Percentiles rank a stretch among this genome's conserved stretches.
Conservation (phyloP, 2,329 filamentous ascomycete genomes). For the Phoma herbarum region DNA sequence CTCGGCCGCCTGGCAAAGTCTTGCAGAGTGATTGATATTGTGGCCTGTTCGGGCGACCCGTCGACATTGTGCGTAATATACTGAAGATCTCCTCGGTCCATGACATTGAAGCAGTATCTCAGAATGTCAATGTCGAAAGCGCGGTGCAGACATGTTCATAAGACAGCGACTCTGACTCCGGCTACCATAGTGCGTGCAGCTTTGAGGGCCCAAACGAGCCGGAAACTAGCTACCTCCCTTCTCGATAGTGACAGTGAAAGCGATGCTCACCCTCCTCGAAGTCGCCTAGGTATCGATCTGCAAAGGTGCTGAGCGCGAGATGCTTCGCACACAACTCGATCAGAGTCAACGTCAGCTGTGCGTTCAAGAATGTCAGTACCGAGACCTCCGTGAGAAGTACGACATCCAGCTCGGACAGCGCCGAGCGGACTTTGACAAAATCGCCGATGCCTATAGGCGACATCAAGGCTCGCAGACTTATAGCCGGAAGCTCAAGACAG, state of each 20-base stretch:
- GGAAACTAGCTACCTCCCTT: background rate
- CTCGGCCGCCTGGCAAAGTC: no score
- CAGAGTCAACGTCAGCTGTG: background rate
- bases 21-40: no score
- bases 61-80: no score
- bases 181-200: background rate
- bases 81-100: no score
- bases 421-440: background rate
- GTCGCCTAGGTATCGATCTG: background rate
- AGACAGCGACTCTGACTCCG: background rate
- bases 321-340: background rate
- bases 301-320: background rate
- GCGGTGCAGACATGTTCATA: background rate
- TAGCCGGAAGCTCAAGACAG: background rate
- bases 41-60: no score
- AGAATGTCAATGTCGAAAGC: background rate
- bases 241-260: background rate
- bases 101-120: no score
- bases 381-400: background rate
- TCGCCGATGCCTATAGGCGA: background rate
- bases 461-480: background rate
- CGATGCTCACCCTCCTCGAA: background rate
- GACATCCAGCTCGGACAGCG: background rate
- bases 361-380: background rate
- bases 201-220: background rate